Evolutionary conservation across 192 early-diverging fungal genomes (phyloP), one percentile per base, ranked within the genome.

Genomic region (Coemansia sp.): DNA sequence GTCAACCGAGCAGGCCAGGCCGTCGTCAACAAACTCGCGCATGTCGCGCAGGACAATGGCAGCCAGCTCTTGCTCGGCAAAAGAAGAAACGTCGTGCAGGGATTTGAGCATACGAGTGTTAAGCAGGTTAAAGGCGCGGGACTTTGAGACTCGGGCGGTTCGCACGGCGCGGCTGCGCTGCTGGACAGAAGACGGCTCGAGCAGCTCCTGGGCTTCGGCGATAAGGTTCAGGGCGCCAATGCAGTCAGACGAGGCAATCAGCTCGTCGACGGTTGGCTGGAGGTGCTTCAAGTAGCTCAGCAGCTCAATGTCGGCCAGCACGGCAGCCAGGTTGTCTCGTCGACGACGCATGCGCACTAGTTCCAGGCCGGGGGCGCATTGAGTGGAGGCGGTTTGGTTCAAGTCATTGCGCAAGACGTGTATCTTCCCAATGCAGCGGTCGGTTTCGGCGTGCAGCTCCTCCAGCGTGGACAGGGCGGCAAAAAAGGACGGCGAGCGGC

Each of bases 401-500:
- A 99, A 68, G 41, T 87, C 83, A 17, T 75, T 67, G 10, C 91
- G 81, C 41, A 98, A 77, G 0, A 68, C 80, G 48, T 92, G 77
- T 26, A 99, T 98, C 55, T 99, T 85, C 0, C 78, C 72, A 8
- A 99, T 87, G 60, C 95, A 98, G 11, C 86, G 79, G 37, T 90
- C 74, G 0, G 94, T 98, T 59, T 99, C 94, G 1, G 85, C 82
- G 66, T 99, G 91, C 33, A 99, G 73, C 10, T 87, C 88, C 68
- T 98, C 89, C 31, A 99, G 78, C 51, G 93, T 97, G 6, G 88
- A 86, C 8, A 99, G 73, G 0, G 97, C 95, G 25, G 88, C 86
- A 65, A 99, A 99, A 60, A 99, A 99, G 0, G 95, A 93, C 8
- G 87, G 83, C n/a, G 92, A 94, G 19, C 95, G 77, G 18, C 85